Percentiles rank a stretch among this genome's conserved stretches.
Conservation (phyloP, 108 stramenopile species). For the Nitzschia sp. region DNA sequence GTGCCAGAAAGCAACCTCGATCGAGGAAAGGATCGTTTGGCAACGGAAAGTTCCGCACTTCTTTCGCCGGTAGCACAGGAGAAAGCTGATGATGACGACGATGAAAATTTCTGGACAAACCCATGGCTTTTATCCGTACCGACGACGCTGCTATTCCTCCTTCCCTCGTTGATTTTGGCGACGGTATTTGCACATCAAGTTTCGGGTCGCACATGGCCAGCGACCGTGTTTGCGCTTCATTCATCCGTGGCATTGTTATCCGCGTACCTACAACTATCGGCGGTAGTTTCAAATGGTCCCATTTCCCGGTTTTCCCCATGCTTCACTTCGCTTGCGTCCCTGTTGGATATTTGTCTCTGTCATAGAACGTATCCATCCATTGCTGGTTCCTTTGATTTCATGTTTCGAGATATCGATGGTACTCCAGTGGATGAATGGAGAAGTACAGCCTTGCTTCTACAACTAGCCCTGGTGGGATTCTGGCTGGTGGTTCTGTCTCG, state of each 20-base stretch:
- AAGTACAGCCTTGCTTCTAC: background rate
- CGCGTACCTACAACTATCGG: background rate
- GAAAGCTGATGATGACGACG: too few species aligned
- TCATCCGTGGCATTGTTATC: background rate
- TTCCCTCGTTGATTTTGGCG: background rate
- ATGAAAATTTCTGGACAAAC: background rate
- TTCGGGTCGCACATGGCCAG: background rate
- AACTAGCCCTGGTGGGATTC: background rate
- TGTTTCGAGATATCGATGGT: background rate
- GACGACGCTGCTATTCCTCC: background rate
- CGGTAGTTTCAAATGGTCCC: background rate
- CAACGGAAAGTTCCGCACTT: too few species aligned
- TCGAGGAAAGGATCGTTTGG: too few species aligned
- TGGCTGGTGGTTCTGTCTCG: background rate
- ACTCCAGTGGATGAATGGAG: background rate
- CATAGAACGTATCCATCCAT: conserved; percentile 5
- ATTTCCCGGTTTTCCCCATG: background rate
- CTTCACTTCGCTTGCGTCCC: background rate
- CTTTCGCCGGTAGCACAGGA: too few species aligned
- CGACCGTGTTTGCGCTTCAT: background rate
- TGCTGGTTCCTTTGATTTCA: background rate
- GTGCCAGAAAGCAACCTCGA: too few species aligned
- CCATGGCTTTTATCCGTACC: background rate
- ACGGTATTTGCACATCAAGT: background rate
- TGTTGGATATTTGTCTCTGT: conserved; percentile 3